Conservation (phyloP, 805 yeast species). For the Pichia occidentalis region DNA sequence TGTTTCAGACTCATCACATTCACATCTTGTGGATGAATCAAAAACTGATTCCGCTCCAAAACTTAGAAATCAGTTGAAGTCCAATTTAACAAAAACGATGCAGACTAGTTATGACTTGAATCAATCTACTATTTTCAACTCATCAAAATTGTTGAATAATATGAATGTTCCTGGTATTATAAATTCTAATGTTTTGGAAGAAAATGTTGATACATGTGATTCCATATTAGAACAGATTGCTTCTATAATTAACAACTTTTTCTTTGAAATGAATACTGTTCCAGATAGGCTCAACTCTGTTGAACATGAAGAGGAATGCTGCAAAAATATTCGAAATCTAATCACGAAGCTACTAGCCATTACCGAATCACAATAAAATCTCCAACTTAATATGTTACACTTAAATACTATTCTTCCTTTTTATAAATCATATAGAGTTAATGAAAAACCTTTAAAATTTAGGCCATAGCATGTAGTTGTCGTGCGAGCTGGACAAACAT, state of each 20-base stretch:
- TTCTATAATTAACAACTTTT: slow-evolving; percentile 8
- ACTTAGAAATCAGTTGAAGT: no score
- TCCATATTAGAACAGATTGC: slow-evolving; percentile 17
- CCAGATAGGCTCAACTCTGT: neutral
- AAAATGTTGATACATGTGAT: slow-evolving; percentile 16
- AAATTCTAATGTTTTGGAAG: slow-evolving; percentile 1
- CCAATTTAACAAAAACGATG: no score
- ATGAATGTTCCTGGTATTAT: neutral
- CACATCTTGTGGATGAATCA: no score
- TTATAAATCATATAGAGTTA: no score
- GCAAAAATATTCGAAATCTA: slow-evolving; percentile 18
- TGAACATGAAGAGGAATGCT: slow-evolving; percentile 14
- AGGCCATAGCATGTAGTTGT: no score
- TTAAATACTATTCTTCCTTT: no score
- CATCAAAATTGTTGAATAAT: slow-evolving; percentile 1
- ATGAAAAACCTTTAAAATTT: no score
- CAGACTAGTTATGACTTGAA: no score
- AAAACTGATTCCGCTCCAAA: no score
- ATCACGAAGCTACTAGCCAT: slow-evolving; percentile 13
- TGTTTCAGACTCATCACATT: no score
- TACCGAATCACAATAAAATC: neutral
- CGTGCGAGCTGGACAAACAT: no score
- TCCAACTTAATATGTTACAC: neutral
- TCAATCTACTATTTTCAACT: slow-evolving; percentile 10
- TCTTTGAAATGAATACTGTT: slow-evolving; percentile 9